Evolutionary conservation across 805 yeast species (phyloP), one percentile per base, ranked within the genome.

Genomic region (Zygotorulaspora danielsina): DNA sequence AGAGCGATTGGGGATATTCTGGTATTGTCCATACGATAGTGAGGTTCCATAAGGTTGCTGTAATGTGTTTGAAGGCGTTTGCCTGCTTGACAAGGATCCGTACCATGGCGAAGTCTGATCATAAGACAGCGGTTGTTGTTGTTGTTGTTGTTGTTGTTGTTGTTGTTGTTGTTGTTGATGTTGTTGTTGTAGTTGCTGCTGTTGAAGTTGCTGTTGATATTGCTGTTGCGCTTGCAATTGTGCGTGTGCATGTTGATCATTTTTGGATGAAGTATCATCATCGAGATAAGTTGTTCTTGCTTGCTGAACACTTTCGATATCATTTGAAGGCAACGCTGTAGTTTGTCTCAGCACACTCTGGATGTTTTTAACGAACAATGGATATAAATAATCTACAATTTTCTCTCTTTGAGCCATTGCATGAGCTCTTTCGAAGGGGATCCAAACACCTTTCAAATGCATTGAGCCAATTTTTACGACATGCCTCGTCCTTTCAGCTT

Each of bases 381-480:
- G 86, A 53, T 78, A 79, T 44, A 81, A 67, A 26, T 74, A 54
- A 50, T 81, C 86, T 19, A 74, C 76, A 44, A 81, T 82, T 28
- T 85, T 83, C 58, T 84, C 93, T 46, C 81, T 70, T 61, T 81
- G 82, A 12, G 95, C 94, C 77, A 84, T 80, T 22, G 82, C 81
- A 33, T 79, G 67, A 1, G 94, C 95, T 36, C 93, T 69, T 46
- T 84, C 90, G 56, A 82, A 83, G 1, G 95, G 94, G 43, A 84
- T 83, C 95, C 95, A 84, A 33, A 84, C 94, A 26, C 95, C 95
- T 65, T 84, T 84, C 51, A 84, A 67, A 61, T 84, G 89, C 89
- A 84, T 84, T 10, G 88, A 79, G 4, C 95, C 95, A 45, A 83
- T 81, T 63, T 84, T 84, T 31, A 84, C 90, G 17, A 84, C 94